phyloP scores from a whole-genome alignment of 2,329 filamentous ascomycete genomes.

The Metarhizium brunneum region DNA sequence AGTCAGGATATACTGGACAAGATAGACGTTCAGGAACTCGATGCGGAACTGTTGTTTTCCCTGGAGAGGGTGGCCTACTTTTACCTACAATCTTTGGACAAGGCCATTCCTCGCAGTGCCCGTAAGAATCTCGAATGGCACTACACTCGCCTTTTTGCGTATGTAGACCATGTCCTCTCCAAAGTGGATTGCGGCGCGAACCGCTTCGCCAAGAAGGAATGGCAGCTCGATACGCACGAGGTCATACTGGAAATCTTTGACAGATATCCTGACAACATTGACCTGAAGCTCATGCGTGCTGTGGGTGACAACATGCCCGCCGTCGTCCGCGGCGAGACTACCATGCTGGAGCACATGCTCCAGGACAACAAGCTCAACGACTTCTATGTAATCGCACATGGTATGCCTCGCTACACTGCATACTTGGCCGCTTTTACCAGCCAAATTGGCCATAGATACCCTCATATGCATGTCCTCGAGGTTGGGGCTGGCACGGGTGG shows the following conservation, averaged over 20 bases:
- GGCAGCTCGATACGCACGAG: neutral
- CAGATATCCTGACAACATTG: neutral
- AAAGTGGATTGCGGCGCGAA: too few species aligned
- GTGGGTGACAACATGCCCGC: neutral
- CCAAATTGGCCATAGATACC: constrained; percentile 21
- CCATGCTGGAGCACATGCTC: neutral
- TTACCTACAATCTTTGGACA: too few species aligned
- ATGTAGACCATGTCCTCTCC: too few species aligned
- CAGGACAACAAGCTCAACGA: neutral
- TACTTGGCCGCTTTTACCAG: neutral
- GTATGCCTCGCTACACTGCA: neutral
- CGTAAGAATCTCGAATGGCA: too few species aligned
- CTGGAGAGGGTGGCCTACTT: too few species aligned
- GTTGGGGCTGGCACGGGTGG: constrained; percentile 35
- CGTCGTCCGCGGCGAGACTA: neutral
- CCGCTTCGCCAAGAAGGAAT: neutral
- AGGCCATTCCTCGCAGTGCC: too few species aligned
- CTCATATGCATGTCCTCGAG: constrained; percentile 29
- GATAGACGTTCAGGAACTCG: too few species aligned
- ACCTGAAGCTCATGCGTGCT: neutral
- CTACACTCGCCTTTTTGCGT: too few species aligned
- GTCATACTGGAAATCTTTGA: neutral
- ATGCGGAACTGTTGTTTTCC: too few species aligned
- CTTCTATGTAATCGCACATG: neutral
- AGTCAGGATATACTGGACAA: too few species aligned